Evolutionary conservation across 148 eudicot species (phyloP).

Genomic region (Cornus controversa): DNA sequence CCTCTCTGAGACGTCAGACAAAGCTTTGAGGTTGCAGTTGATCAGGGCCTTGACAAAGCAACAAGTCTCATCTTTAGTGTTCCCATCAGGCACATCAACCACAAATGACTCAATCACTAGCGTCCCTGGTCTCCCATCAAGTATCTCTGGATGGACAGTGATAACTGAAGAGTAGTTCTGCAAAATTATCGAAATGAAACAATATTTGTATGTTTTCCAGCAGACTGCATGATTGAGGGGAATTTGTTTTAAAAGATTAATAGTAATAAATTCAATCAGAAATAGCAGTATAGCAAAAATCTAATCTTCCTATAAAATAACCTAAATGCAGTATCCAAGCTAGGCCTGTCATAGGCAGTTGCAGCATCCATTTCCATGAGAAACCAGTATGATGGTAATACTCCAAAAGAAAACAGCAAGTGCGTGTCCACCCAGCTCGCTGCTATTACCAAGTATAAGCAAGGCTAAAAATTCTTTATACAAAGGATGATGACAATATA

Average conservation of each 20-base stretch:
- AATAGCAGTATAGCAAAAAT: background rate
- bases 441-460: background rate
- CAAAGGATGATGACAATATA: background rate
- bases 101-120: conserved; percentile 70
- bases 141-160: conserved; percentile 66
- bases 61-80: conserved; percentile 73
- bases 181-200: conserved; percentile 19
- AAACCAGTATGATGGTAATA: background rate
- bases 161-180: conserved; percentile 74
- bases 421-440: background rate
- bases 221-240: background rate
- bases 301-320: background rate
- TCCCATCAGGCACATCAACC: conserved; percentile 72
- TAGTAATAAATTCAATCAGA: background rate
- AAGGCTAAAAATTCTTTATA: no score
- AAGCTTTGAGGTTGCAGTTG: conserved; percentile 70
- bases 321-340: background rate
- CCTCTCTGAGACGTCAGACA: conserved; percentile 71
- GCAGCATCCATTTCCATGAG: background rate
- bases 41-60: conserved; percentile 61
- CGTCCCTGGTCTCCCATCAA: conserved; percentile 58
- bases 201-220: background rate
- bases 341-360: background rate
- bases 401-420: background rate
- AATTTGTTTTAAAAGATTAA: background rate